Evolutionary conservation across 78 protist species (phyloP).

Genomic region (Dictyostelium capitatum): DNA sequence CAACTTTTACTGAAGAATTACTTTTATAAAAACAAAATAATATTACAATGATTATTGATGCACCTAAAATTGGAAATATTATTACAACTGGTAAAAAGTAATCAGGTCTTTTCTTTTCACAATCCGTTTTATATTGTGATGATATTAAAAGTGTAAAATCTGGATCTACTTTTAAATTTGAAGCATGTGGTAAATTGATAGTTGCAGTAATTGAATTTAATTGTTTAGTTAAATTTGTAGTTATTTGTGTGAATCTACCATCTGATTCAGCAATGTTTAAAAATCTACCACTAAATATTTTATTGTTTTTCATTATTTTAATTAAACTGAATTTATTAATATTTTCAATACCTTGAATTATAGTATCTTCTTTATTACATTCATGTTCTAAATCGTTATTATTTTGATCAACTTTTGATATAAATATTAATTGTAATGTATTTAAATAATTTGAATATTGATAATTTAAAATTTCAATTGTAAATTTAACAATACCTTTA

Average conservation of each 20-base stretch:
- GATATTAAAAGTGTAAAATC: too few relatives aligned
- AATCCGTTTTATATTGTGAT: too few relatives aligned
- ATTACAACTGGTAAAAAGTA: too few relatives aligned
- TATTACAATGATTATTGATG: too few relatives aligned
- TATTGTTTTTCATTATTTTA: background rate
- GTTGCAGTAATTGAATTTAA: background rate
- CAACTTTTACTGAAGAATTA: too few relatives aligned
- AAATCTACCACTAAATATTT: slow-evolving; percentile 15
- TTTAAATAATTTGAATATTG: background rate
- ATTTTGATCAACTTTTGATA: background rate
- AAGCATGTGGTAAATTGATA: background rate
- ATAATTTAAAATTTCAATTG: background rate
- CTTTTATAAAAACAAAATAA: too few relatives aligned
- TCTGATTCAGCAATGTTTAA: slow-evolving; percentile 12
- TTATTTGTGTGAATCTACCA: slow-evolving; percentile 4
- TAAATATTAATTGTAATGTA: background rate
- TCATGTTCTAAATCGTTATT: background rate
- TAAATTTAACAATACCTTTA: background rate
- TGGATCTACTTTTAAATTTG: too few relatives aligned
- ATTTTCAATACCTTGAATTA: background rate
- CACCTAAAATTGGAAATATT: too few relatives aligned
- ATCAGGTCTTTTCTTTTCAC: too few relatives aligned
- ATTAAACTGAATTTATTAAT: background rate
- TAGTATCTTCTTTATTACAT: background rate
- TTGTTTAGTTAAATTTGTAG: background rate